These are phyloP conservation scores for Herpetospermum pedunculosum DNA, from an alignment of 306 rosid species.

Conservation along the genomic window DNA sequence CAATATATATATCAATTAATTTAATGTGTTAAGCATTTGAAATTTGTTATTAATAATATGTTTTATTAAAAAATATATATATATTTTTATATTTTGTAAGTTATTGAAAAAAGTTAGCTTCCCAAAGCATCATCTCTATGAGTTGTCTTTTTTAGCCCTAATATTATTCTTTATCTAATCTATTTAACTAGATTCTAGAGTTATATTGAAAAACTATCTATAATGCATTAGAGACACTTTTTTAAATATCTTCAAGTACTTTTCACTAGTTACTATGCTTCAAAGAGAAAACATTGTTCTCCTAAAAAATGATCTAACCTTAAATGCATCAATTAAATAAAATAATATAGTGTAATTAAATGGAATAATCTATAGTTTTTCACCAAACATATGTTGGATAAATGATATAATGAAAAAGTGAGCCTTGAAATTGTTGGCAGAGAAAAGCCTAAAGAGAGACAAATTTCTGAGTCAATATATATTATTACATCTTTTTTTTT, in stretches of 20 bases:
- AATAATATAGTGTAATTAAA: not conserved
- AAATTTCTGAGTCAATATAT: not conserved
- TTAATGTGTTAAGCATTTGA: too few species aligned
- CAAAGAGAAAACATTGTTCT: not conserved
- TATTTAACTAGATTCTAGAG: not conserved
- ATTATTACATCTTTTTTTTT: not conserved
- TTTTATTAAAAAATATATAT: too few species aligned
- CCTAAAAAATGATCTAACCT: not conserved
- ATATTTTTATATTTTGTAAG: too few species aligned
- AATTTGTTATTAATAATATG: too few species aligned
- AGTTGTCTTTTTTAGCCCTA: too few species aligned
- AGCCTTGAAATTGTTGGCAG: not conserved
- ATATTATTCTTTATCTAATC: too few species aligned
- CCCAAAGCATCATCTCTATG: not conserved
- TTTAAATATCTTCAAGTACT: too few species aligned
- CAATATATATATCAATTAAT: too few species aligned
- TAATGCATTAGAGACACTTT: too few species aligned
- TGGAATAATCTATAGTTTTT: not conserved
- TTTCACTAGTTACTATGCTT: not conserved
- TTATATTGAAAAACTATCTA: too few species aligned
- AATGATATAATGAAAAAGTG: not conserved
- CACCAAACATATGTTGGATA: not conserved
- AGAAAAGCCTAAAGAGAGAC: not conserved
- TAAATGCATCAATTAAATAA: not conserved
- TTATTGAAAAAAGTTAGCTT: too few species aligned